Percentiles rank a stretch among this genome's conserved stretches.
Conservation (phyloP, 495 filamentous ascomycete genomes). For the Cercophora samala region DNA sequence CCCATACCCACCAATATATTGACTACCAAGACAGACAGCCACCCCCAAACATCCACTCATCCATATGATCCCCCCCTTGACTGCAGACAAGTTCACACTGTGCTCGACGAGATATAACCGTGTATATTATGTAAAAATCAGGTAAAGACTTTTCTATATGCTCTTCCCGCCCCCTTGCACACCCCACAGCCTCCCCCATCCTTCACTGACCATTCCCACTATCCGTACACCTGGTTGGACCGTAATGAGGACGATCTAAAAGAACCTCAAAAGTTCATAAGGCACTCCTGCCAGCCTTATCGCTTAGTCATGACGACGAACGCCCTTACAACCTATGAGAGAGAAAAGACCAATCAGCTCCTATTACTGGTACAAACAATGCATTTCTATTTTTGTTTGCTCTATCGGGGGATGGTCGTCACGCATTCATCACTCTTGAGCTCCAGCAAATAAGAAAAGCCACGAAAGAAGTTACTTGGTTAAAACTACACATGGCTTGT, state of each 20-base stretch:
- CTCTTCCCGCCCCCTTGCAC: background rate
- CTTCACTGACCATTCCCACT: background rate
- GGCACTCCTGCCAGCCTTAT: background rate
- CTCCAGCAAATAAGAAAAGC: slow-evolving; percentile 6
- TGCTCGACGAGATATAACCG: background rate
- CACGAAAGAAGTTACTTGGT: slow-evolving; percentile 4
- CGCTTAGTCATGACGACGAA: background rate
- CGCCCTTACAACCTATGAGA: slow-evolving; percentile 22
- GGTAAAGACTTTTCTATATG: background rate
- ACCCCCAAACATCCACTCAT: too few species aligned
- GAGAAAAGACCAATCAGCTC: slow-evolving; percentile 23
- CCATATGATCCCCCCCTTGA: background rate
- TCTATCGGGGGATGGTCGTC: slow-evolving; percentile 6
- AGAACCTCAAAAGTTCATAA: background rate
- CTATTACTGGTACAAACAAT: slow-evolving; percentile 7
- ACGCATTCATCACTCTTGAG: slow-evolving; percentile 12
- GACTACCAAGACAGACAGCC: background rate
- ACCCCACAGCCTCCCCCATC: background rate
- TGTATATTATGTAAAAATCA: background rate
- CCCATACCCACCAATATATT: background rate
- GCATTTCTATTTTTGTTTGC: slow-evolving; percentile 30
- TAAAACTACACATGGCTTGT: slow-evolving; percentile 9
- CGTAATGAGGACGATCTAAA: background rate
- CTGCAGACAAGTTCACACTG: background rate
- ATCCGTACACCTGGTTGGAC: too few species aligned